A percentile compares a stretch with the other conserved stretches of the same genome.
Conservation (phyloP, 2,329 filamentous ascomycete species). For the Verticillium nonalfalfae region DNA sequence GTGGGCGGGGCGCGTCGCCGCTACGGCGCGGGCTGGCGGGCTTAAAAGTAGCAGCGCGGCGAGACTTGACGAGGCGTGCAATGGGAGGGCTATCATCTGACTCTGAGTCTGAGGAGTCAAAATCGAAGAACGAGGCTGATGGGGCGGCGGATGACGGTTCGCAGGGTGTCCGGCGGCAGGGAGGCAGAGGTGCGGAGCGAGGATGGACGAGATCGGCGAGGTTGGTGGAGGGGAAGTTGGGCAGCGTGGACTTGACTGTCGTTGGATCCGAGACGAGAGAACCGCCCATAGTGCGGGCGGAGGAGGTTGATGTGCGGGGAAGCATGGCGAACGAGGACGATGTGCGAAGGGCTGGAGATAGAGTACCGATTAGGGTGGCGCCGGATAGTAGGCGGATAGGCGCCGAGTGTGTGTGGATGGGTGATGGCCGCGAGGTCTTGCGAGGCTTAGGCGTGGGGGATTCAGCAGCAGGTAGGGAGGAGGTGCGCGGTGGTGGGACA, state of each 20-base stretch:
- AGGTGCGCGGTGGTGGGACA: neutral
- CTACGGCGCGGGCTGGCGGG: neutral
- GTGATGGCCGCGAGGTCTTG: conserved; percentile 8
- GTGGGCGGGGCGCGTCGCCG: neutral
- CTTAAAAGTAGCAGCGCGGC: neutral
- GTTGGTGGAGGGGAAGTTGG: conserved; percentile 3
- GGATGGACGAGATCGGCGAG: conserved; percentile 7
- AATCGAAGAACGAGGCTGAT: conserved; percentile 9
- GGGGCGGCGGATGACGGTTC: neutral
- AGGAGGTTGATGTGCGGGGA: neutral
- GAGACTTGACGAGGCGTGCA: neutral
- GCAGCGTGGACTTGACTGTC: neutral
- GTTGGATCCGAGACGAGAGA: neutral
- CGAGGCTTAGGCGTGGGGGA: conserved; percentile 4
- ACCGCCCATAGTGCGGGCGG: neutral
- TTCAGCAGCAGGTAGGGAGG: neutral
- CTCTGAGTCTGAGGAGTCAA: conserved; percentile 11
- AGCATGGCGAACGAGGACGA: neutral
- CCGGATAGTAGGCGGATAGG: conserved; percentile 1
- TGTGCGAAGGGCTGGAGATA: conserved; percentile 6
- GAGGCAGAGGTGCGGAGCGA: conserved; percentile 9
- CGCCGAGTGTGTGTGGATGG: conserved; percentile 10
- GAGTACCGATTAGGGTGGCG: conserved; percentile 2
- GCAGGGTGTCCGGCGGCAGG: neutral
- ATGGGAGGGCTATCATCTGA: conserved; percentile 4